Base-by-base conservation (phyloP, 2,329 filamentous ascomycete species). In the Venturia carpophila region DNA sequence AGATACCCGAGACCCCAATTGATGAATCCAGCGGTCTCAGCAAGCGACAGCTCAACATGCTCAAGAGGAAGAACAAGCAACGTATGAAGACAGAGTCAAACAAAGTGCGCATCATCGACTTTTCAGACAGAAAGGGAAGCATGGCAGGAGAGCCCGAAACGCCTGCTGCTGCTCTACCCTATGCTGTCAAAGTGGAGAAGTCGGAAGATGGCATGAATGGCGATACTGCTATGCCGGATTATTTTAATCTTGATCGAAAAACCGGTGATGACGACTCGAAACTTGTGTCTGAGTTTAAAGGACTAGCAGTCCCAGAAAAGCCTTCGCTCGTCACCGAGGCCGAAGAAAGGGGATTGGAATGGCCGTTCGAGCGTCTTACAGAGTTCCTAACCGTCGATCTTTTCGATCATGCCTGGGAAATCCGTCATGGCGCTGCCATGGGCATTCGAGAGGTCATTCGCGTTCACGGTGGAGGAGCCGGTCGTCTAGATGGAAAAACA, bases 271-370 rank as follows among this genome's bases (percentile, higher is more conserved):
- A 99, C 73, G 91, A 96, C 60, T 87, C 87, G 5, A 97, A 97
- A 73, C 86, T 99, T 19, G 89, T 97, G 34, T 91, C 92, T 56
- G 94, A 99, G 72, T 97, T 96, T 80, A 97, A 97, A 74, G 95
- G 94, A 3, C 84, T 88, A 1, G 79, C 87, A 3, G 79, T 91
- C 11, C 86, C 90, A 2, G 91, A 96, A 73, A 94, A 96, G 74
- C 91, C 93, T 0, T 85, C 94, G 65, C 83, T 97, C 66, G 87
- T 96, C 73, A 82, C 86, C 1, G 90, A 95, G 66, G 84, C 88
- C 17, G 85, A 88, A 69, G 83, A 90, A 66, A 85, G 93, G 70
- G 91, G 92, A 2, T 81, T 84, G 3, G 91, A 95, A 73, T 99
- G 94, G 94, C 94, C 94, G 0, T 97, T 91, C 71, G 92, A 97